Base-by-base conservation (phyloP, 495 filamentous ascomycete genomes). In the Poronia punctata region DNA sequence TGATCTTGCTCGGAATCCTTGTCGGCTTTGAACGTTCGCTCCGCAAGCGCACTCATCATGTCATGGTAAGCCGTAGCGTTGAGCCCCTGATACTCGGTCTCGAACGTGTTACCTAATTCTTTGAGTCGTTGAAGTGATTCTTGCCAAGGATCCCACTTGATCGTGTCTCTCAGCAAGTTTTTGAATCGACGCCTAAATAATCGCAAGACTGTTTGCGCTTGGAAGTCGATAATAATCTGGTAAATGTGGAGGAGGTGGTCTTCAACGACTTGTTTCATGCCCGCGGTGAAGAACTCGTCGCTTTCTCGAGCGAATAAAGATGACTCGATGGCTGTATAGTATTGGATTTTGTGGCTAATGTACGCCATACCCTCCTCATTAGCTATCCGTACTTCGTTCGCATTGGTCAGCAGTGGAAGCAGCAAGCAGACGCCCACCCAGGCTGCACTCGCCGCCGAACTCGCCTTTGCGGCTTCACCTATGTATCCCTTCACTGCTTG, bases 361-460 rank as follows among this genome's bases (percentile, higher is more conserved):
- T 54, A 54, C 38, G 44, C 50, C 24, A 51, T 45, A 26, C 48
- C 52, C 19, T 54, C 43, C 34, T 40, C 41, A 30, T 48, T 54
- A 12, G 48, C 44, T 24, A 23, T 43, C 32, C 48, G 43, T n/a
- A 25, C 48, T 16, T 27, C 28, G 30, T 26, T 37, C 11, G 48
- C 48, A 39, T 52, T 51, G 21, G 25, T 54, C 33, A 54, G 40
- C 31, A 54, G 48, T 19, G 52, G 48, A 31, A 54, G 48, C 24
- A 54, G 35, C 30, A 54, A 29, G 30, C 32, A 51, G 34, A 54
- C 48, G 27, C 48, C 52, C 31, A 48, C 44, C 48, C 40, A 53
- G 35, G 43, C 53, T 22, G 47, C 17, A 1, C 39, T 45, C 9
- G 49, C 52, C 23, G 37, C 21, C 8, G 52, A 49, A 11, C 35